Evolutionary conservation across 2,329 filamentous ascomycete species (phyloP), one percentile per base, ranked within the genome.

Genomic region (Verticillium isaacii): DNA sequence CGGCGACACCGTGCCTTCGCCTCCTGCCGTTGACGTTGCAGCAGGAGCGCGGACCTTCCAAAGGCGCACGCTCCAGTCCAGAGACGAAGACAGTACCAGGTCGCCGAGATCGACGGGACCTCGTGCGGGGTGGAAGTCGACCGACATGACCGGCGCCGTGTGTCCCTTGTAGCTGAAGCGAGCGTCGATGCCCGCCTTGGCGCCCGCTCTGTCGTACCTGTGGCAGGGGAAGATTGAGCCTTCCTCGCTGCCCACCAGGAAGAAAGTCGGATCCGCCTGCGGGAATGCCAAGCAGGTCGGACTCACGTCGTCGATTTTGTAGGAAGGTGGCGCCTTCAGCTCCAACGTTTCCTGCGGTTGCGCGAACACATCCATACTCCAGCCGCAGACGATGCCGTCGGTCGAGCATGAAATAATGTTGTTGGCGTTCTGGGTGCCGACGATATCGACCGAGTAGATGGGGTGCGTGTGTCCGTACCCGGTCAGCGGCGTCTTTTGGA

Each of bases 371-470:
- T 99, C 96, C 66, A 97, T 92, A 61, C 91, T 93, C 95, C 95
- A 99, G 57, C 93, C 92, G 75, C 95, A 99, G 52, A 98, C 92
- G 11, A 96, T 92, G 60, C 95, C 95, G 72, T 99, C 95, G 0
- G 95, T 99, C 1, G 93, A 97, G 73, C 92, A 94, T 37, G 93
- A 97, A 69, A 99, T 91, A 73, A 99, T 97, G 75, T 98, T 99
- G 79, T 97, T 97, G 63, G 95, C 95, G 74, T 99, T 99, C 72
- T 98, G 95, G 0, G 96, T 99, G 66, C 95, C 95, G 58, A 99
- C 92, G 61, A 99, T 96, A 65, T 95, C 91, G 62, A 99, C 87
- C 45, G 90, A 93, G 79, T 99, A 99, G 66, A 99, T 91, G 0
- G 95, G 95, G 72, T 99, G 95, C 8, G 95, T 96, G 74, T 99